phyloP scores from a whole-genome alignment of 176 grass and related monocot genomes.

The Oryza longistaminata region DNA sequence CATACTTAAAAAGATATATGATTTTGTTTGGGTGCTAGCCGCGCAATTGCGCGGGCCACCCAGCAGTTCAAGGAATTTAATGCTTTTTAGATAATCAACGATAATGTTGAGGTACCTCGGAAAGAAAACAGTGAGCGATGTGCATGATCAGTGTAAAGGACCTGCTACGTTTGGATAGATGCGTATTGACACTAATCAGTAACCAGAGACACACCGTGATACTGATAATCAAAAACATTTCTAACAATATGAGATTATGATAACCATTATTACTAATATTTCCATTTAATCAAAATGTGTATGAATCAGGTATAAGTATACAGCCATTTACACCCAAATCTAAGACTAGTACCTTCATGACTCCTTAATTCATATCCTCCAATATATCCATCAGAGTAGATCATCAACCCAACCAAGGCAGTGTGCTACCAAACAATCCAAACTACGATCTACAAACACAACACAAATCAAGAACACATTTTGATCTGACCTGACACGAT shows the following conservation, averaged over 20 bases:
- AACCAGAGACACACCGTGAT: no score
- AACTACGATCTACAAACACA: background rate
- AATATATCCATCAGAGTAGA: background rate
- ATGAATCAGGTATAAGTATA: background rate
- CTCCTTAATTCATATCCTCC: background rate
- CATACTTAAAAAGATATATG: no score
- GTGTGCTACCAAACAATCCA: constrained; percentile 20
- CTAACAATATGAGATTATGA: background rate
- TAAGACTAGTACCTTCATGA: constrained; percentile 6
- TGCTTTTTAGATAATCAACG: no score
- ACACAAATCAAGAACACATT: background rate
- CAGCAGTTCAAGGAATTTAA: no score
- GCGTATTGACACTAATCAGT: background rate
- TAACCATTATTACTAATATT: background rate
- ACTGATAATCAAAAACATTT: background rate
- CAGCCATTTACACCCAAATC: constrained; percentile 19
- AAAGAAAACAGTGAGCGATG: no score
- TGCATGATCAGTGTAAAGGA: no score
- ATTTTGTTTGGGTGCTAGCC: no score
- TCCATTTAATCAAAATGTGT: constrained; percentile 1
- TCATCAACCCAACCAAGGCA: background rate
- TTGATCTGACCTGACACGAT: background rate
- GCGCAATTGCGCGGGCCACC: no score
- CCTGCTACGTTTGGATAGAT: background rate
- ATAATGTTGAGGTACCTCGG: no score